phyloP scores from a whole-genome alignment of 2,329 filamentous ascomycete species.

The Nemania serpens region DNA sequence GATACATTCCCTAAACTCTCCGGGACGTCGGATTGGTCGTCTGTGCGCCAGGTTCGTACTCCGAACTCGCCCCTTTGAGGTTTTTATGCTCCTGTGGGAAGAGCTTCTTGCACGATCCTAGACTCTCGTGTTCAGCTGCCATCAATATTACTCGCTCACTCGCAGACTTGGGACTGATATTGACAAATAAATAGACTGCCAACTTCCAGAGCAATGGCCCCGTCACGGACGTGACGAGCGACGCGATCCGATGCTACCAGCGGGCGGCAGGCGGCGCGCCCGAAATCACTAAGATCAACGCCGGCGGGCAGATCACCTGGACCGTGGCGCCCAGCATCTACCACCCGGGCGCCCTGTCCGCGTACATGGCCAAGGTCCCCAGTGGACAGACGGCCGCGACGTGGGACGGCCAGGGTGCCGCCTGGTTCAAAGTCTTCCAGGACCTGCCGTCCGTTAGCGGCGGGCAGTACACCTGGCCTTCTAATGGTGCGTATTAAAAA shows the following conservation, averaged over 20 bases:
- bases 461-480: slow-evolving; percentile 45
- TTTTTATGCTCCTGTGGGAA: no score
- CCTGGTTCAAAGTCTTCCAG: slow-evolving; percentile 52
- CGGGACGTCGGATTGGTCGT: slow-evolving; percentile 39
- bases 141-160: background rate
- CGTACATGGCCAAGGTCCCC: slow-evolving; percentile 49
- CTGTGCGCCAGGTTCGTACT: slow-evolving; percentile 39
- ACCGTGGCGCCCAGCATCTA: slow-evolving; percentile 46
- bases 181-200: slow-evolving; percentile 39
- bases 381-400: slow-evolving; percentile 43
- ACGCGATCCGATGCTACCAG: slow-evolving; percentile 50
- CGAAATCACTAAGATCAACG: slow-evolving; percentile 44
- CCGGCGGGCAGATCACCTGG: slow-evolving; percentile 48
- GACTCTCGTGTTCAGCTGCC: background rate
- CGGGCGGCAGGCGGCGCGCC: slow-evolving; percentile 40
- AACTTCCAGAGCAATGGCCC: slow-evolving; percentile 51
- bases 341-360: slow-evolving; percentile 47
- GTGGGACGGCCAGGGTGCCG: slow-evolving; percentile 46
- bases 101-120: background rate
- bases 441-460: slow-evolving; percentile 43
- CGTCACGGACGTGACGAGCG: slow-evolving; percentile 46
- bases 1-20: slow-evolving; percentile 41
- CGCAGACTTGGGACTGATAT: no score
- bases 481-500: slow-evolving; percentile 37
- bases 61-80: no score